Base-by-base conservation (phyloP, 1,284 basidiomycete genomes). In the Leccinum pseudoinsigne region DNA sequence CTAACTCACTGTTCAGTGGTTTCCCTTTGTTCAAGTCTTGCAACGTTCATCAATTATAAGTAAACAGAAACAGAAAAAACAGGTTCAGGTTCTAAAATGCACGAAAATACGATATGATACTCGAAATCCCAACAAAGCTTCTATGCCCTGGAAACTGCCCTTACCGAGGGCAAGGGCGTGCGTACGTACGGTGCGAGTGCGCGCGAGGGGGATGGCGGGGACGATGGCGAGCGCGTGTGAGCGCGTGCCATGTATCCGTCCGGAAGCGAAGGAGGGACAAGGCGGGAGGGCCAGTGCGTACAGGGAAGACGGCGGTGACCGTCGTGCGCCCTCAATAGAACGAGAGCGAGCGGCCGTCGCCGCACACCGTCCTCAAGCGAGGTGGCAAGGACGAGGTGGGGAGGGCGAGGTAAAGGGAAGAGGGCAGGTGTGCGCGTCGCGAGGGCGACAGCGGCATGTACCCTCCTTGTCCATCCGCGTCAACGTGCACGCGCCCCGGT, bases 51-150 rank as follows among this genome's bases (percentile, higher is more conserved):
- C 34, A 58, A 63, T 11, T 7, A 7, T 3, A 3, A 62, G 55
- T 60, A 63, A 64, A 59, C 1, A 8, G 45, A 53, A 42, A 16
- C 40, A n/a, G 16, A 38, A 36, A 34, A 28, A 28, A 28, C 7
- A 16, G 38, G 7, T 40, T 1, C n/a, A 64, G 36, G 14, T 28
- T 38, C n/a, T 23, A 60, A 67, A 66, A 62, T 18, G 18, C 40
- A 2, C 36, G 14, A 68, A 66, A 66, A 66, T 7, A 57, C 10
- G 6, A 31, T 36, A 66, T 62, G 56, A 65, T 40, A 5, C 51
- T 38, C 21, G 23, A 68, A 68, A 53, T 4, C 23, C 47, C n/a
- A 28, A 65, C 53, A 59, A 28, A 26, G 4, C 5, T 6, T 40
- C 4, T 68, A 61, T 14, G 50, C 7, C 21, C 34, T 11, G 31